Base-by-base conservation (phyloP, 2,329 filamentous ascomycete species). In the Trichophyton simii region DNA sequence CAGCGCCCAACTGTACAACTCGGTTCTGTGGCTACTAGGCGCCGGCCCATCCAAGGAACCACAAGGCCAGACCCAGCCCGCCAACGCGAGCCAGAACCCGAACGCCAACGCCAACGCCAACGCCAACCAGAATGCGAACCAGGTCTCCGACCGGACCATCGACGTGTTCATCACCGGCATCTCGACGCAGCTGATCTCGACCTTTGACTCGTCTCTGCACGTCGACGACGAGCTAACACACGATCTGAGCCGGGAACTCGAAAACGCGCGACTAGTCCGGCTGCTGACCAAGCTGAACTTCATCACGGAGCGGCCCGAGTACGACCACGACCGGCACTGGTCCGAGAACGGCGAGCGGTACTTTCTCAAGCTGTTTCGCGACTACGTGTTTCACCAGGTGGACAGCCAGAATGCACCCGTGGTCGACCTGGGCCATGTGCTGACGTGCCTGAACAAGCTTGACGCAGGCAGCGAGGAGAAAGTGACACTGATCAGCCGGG, bases 311-410 rank as follows among this genome's bases (percentile, higher is more conserved):
- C 85, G 94, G 9, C 89, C 87, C 0, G 92, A 97, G 70, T 87
- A 88, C 64, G 88, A 89, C 60, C 84, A 85, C 46, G 87, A 91
- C 64, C 78, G 81, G 0, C 80, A 83, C 57, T 99, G 94, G 92
- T 89, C 90, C 3, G 92, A 97, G 73, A 94, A 88, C 57, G 92
- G 92, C 28, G 90, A 96, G 68, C 84, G 91, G 31, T 97, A 96
- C 72, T 88, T 89, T 71, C 80, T 99, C 65, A 96, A 96, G 75
- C 82, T 99, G 7, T 97, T 97, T 79, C 84, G 94, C 58, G 94
- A 99, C 75, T 97, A 95, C 68, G 89, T 96, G 46, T 99, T 97
- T 76, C 94, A 99, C 73, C 91, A 95, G 70, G 91, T 96, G 11
- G 91, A 97, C 71, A 82, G 83, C 34, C 85, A 89, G 62, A 91